Base-by-base conservation (phyloP, 805 yeast species). In the Clavispora phyllophila region DNA sequence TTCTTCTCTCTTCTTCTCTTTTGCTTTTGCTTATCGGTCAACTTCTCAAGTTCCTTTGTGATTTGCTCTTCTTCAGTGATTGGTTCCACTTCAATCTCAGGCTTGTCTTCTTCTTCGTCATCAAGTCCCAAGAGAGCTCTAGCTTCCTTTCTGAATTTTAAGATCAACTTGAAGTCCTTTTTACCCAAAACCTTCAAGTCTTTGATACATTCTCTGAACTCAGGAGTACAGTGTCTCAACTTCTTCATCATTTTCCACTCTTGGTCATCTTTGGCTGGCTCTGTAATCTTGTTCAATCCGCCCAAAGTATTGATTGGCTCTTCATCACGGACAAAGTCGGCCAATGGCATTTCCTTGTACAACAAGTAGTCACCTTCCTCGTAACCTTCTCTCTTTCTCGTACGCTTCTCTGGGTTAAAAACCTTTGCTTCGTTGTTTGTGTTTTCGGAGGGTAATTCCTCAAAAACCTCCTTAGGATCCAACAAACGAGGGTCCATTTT, bases 131-230 rank as follows among this genome's bases (percentile, higher is more conserved):
- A 69, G 22, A 81, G 63, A 24, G 78, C 86, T 58, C 99, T 78
- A 1, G 96, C 91, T 41, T 82, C 81, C 53, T 83, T 79, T 68
- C 99, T 82, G 87, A 97, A 93, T 63, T 79, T 86, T 46, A 93
- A 70, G 41, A 93, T 76, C 60, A 72, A 66, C 56, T 91, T 83
- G 70, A 93, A 93, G 63, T 93, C 99, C 57, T 89, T 91, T 63
- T 81, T 88, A 53, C 99, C 99, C 42, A 93, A 73, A 5, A 91
- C 97, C 62, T 87, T 88, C 61, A 93, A 75, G 75, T 93, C 99
- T 58, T 84, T 86, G 55, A 91, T 72, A 62, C 96, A 88, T 52
- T 83, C 89, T 36, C 81, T 61, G 39, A 93, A 74, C 60, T 91
- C 98, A 0, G 75, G 70, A 0, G 89, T 85, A 8, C 95, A 87